phyloP scores from a whole-genome alignment of 768 basidiomycete species.

The Agrocybe chaxingu region DNA sequence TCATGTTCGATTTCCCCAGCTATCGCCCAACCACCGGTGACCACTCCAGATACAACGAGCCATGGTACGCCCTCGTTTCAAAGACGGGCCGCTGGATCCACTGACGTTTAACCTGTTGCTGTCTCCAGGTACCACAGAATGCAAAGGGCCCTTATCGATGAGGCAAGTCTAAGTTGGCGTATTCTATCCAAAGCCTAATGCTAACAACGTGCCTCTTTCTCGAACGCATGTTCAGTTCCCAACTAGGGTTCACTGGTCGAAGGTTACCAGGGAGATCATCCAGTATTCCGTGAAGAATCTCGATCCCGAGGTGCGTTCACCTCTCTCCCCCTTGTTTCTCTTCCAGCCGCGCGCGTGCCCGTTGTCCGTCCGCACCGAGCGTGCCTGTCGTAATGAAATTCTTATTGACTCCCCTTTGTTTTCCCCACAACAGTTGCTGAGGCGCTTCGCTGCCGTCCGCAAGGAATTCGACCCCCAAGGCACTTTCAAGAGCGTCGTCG shows the following conservation, averaged over 20 bases:
- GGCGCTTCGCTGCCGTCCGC: slow-evolving; percentile 28
- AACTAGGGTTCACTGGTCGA: slow-evolving; percentile 34
- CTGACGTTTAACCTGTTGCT: not conserved
- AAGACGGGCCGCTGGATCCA: not conserved
- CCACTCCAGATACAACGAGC: slow-evolving; percentile 30
- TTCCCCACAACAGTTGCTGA: not conserved
- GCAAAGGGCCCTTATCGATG: slow-evolving; percentile 26
- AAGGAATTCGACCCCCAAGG: slow-evolving; percentile 29
- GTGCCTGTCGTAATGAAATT: not conserved
- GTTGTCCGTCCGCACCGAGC: not conserved
- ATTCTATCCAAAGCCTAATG: not conserved
- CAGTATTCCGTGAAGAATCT: slow-evolving; percentile 27
- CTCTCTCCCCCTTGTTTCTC: not conserved
- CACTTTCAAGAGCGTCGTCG: slow-evolving; percentile 30
- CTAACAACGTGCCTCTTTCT: not conserved
- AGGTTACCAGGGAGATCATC: slow-evolving; percentile 29
- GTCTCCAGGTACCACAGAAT: slow-evolving; percentile 6
- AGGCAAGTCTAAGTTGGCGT: slow-evolving; percentile 17
- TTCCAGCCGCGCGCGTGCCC: not conserved
- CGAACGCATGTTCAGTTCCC: slow-evolving; percentile 24
- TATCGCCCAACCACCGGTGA: slow-evolving; percentile 30
- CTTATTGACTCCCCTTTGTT: not conserved
- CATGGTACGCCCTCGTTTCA: slow-evolving; percentile 21
- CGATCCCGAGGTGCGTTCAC: slow-evolving; percentile 26
- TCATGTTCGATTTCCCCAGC: slow-evolving; percentile 37